Evolutionary conservation across 2,329 filamentous ascomycete species (phyloP), one percentile per base, ranked within the genome.

Genomic region (Shiraia sp.): DNA sequence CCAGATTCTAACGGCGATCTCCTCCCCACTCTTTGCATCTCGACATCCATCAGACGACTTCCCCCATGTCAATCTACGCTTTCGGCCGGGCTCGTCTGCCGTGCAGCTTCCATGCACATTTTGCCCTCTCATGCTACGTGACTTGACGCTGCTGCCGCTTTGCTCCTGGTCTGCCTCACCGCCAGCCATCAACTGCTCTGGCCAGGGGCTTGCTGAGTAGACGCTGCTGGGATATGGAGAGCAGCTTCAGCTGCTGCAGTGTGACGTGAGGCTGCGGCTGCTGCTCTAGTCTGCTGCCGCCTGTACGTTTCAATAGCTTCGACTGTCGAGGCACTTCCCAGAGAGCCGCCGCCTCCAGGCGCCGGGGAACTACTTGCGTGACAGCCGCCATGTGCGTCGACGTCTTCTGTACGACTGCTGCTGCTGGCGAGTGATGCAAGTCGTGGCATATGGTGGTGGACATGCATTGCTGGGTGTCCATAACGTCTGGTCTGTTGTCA

Each of bases 381-480:
- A 57, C 47, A 56, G 56, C 55, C 53, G 59, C 63, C 56, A 63
- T 65, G 59, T 64, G 61, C 49, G 53, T 55, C 36, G 53, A 57
- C 49, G 49, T 56, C 47, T 61, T 52, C 42, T 32, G 60, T 64
- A 51, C 51, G 39, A 63, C 58, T 13, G 33, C 46, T 36, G 27
- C 43, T 39, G 45, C 38, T 42, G 27, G 47, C 32, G 15, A 51
- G 42, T n/a, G n/a, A n/a, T n/a, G n/a, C n/a, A 38, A 38, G 40
- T 38, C 41, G 47, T 42, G 33, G 38, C 41, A 41, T 31, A 25
- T 36, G 39, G 37, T 36, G 34, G 39, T 32, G 37, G 44, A 29
- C 40, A 13, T 19, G 32, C 30, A 43, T 40, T 40, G 38, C 49
- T 37, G n/a, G n/a, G n/a, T n/a, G n/a, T n/a, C n/a, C n/a, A n/a